Conservation (phyloP, 768 basidiomycete genomes). For the Trametes elegans region DNA sequence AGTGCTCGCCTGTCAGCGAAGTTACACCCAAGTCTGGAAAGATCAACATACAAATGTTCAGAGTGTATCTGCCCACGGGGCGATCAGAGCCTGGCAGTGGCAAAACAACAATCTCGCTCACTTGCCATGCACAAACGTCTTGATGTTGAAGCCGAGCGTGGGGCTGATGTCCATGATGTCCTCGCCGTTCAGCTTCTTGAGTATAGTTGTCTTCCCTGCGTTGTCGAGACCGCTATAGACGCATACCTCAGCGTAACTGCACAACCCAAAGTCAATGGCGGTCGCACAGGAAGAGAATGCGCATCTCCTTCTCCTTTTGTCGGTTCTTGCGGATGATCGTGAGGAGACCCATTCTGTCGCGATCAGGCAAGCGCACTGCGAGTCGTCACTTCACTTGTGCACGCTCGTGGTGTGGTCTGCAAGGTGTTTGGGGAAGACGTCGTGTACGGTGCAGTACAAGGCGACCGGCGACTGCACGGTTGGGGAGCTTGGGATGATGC, state of each 20-base stretch:
- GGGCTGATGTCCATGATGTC: conserved; percentile 87
- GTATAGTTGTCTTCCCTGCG: conserved; percentile 97
- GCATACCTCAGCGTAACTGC: not conserved
- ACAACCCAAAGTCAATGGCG: not conserved
- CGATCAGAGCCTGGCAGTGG: not conserved
- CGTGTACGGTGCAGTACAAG: too few relatives aligned
- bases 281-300: conserved; percentile 85
- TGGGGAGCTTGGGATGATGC: too few relatives aligned
- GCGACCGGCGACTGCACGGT: too few relatives aligned
- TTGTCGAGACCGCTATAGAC: conserved; percentile 91
- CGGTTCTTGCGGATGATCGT: conserved; percentile 97
- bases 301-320: conserved; percentile 95
- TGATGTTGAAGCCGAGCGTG: conserved; percentile 98
- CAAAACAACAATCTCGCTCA: conserved; percentile 36
- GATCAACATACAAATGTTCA: conserved; percentile 71
- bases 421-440: too few relatives aligned
- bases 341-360: conserved; percentile 75
- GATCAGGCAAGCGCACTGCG: not conserved
- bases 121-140: conserved; percentile 91
- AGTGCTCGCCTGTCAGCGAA: too few relatives aligned
- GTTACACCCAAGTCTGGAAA: too few relatives aligned
- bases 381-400: not conserved
- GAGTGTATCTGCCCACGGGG: conserved; percentile 50
- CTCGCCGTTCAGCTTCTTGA: conserved; percentile 93
- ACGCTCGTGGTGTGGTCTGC: too few relatives aligned